Evolutionary conservation across 1,284 basidiomycete species (phyloP).

Genomic region (Sparassis latifolia): DNA sequence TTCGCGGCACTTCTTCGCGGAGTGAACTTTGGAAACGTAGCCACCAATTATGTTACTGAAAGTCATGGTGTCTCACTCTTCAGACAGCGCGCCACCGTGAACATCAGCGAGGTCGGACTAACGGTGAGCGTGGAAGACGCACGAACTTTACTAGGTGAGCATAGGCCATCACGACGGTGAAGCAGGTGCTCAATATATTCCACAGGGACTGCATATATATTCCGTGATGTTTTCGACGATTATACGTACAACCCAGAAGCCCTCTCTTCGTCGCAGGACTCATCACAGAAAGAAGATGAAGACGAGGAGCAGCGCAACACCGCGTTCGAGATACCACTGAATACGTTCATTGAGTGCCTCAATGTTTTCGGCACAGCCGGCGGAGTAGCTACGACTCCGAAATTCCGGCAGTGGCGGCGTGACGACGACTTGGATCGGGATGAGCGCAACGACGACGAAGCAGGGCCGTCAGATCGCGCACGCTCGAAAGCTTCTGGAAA

Average conservation of each 20-base stretch:
- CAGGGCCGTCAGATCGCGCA: not conserved
- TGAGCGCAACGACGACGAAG: slow-evolving; percentile 27
- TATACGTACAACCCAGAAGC: slow-evolving; percentile 52
- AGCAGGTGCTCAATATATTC: too few species aligned
- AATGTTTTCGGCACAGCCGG: slow-evolving; percentile 87
- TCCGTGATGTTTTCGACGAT: slow-evolving; percentile 72
- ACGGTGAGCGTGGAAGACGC: slow-evolving; percentile 87
- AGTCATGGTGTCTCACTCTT: not conserved
- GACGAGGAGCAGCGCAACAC: slow-evolving; percentile 28
- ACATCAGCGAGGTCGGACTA: slow-evolving; percentile 64
- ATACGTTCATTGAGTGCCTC: slow-evolving; percentile 80
- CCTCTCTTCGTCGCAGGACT: slow-evolving; percentile 13
- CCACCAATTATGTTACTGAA: slow-evolving; percentile 6
- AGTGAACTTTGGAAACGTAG: slow-evolving; percentile 71
- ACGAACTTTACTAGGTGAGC: slow-evolving; percentile 66
- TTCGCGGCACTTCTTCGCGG: slow-evolving; percentile 72
- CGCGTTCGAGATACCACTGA: slow-evolving; percentile 78
- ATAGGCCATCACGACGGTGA: too few species aligned
- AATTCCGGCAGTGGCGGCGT: slow-evolving; percentile 21
- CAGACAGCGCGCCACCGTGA: slow-evolving; percentile 70
- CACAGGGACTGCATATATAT: slow-evolving; percentile 82
- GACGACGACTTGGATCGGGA: slow-evolving; percentile 44
- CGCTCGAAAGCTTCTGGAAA: not conserved
- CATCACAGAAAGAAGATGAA: slow-evolving; percentile 22
- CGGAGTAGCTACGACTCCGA: slow-evolving; percentile 32